Conservation (phyloP, 1,139 yeast species). For the Suhomyces maxii region DNA sequence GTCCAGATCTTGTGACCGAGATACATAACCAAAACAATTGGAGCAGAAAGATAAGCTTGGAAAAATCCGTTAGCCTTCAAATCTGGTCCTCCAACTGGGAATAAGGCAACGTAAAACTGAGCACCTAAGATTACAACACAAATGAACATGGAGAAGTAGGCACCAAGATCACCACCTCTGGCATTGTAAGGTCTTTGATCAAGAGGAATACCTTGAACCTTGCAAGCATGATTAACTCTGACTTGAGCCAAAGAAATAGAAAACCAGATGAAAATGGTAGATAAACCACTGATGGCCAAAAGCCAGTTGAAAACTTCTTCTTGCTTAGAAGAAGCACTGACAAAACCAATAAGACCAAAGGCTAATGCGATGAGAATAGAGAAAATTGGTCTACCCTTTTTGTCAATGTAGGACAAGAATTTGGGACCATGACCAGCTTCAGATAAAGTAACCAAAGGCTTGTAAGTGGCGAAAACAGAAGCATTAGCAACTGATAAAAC, state of each 20-base stretch:
- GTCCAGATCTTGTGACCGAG: slow-evolving; percentile 51
- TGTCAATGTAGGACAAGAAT: slow-evolving; percentile 29
- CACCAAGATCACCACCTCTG: slow-evolving; percentile 17
- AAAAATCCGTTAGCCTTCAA: slow-evolving; percentile 47
- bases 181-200: slow-evolving; percentile 14
- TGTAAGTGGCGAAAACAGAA: slow-evolving; percentile 33
- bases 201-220: slow-evolving; percentile 15
- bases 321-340: slow-evolving; percentile 14
- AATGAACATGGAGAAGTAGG: slow-evolving; percentile 18
- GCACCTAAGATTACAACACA: slow-evolving; percentile 31
- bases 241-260: slow-evolving; percentile 23
- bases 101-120: slow-evolving; percentile 44
- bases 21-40: slow-evolving; percentile 50
- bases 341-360: slow-evolving; percentile 17
- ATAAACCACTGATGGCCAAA: slow-evolving; percentile 40
- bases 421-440: slow-evolving; percentile 36
- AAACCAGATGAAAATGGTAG: slow-evolving; percentile 43
- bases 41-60: slow-evolving; percentile 54
- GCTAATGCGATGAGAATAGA: slow-evolving; percentile 25
- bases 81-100: slow-evolving; percentile 31
- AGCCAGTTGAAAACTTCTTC: slow-evolving; percentile 36
- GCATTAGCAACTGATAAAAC: slow-evolving; percentile 37
- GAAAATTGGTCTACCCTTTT: slow-evolving; percentile 32
- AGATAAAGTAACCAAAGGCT: slow-evolving; percentile 34
- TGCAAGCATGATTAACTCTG: slow-evolving; percentile 23